Evolutionary conservation across 2,329 filamentous ascomycete species (phyloP).

Genomic region (Sclerotinia trifoliorum): DNA sequence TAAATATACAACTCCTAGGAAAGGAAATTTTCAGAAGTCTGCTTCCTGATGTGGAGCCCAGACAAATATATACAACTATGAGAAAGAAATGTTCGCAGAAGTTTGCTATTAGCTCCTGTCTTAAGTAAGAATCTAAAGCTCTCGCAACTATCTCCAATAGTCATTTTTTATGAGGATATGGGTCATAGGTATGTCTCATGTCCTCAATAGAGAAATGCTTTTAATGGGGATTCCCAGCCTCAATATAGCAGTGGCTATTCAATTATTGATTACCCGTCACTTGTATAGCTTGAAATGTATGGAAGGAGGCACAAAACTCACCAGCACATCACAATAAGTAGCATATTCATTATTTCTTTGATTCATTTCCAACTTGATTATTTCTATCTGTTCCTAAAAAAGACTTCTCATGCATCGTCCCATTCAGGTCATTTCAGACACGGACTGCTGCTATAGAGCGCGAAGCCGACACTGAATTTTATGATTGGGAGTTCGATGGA

Average conservation of each 20-base stretch:
- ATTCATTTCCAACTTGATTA: no score
- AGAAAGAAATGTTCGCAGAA: neutral
- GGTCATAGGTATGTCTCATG: neutral
- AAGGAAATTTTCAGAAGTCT: neutral
- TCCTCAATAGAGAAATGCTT: rapidly evolving
- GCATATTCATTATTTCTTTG: neutral
- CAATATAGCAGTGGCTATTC: neutral
- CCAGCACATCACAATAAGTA: neutral
- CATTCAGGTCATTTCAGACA: no score
- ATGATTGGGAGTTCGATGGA: no score
- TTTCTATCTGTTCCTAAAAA: no score
- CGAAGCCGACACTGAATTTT: no score
- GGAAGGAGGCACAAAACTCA: no score
- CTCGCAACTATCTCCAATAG: neutral
- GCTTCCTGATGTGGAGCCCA: neutral
- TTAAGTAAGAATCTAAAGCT: no score
- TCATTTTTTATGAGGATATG: neutral
- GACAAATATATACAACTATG: neutral
- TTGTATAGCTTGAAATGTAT: neutral
- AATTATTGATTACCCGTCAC: rapidly evolving
- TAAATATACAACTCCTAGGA: rapidly evolving
- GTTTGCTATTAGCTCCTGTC: neutral
- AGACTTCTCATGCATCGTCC: no score
- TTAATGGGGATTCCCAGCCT: rapidly evolving
- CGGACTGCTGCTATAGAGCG: no score